phyloP scores from a whole-genome alignment of 352 stramenopile species.

The Aphanomyces astaci region DNA sequence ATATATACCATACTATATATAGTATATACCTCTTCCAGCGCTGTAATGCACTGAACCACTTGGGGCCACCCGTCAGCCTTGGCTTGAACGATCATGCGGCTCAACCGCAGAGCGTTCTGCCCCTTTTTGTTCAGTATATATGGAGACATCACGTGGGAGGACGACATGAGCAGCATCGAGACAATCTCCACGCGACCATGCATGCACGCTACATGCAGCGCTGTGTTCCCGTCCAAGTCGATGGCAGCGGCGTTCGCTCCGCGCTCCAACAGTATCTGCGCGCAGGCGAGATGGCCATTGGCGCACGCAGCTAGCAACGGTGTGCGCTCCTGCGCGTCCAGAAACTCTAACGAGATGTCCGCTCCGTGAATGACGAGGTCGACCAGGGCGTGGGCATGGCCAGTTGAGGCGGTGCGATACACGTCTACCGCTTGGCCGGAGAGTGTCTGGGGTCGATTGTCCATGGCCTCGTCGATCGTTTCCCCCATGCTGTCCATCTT shows the following conservation, averaged over 20 bases:
- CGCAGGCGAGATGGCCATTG: slow-evolving; percentile 54
- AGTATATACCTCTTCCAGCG: slow-evolving; percentile 56
- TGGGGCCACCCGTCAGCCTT: slow-evolving; percentile 17
- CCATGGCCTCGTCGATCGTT: neutral
- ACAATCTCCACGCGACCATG: slow-evolving; percentile 61
- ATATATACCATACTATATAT: too few species aligned
- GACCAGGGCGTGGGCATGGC: slow-evolving; percentile 42
- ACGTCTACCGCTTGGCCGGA: slow-evolving; percentile 16
- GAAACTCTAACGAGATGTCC: slow-evolving; percentile 49
- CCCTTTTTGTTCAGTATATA: slow-evolving; percentile 45
- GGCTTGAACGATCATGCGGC: slow-evolving; percentile 3
- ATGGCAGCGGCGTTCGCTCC: slow-evolving; percentile 50
- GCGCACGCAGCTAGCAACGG: slow-evolving; percentile 53
- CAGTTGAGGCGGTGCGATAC: slow-evolving; percentile 61
- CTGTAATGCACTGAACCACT: slow-evolving; percentile 61
- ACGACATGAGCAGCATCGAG: slow-evolving; percentile 44
- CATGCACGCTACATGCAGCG: slow-evolving; percentile 42
- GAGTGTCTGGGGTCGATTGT: slow-evolving; percentile 44
- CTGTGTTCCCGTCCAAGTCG: slow-evolving; percentile 50
- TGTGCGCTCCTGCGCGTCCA: slow-evolving; percentile 63
- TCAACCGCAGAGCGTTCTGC: slow-evolving; percentile 20
- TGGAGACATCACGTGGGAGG: slow-evolving; percentile 47
- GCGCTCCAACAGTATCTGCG: slow-evolving; percentile 41
- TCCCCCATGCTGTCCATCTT: neutral
- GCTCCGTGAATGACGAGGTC: slow-evolving; percentile 44